Conservation (phyloP, 192 early-diverging fungal species). For the Gaertneriomyces sp. region DNA sequence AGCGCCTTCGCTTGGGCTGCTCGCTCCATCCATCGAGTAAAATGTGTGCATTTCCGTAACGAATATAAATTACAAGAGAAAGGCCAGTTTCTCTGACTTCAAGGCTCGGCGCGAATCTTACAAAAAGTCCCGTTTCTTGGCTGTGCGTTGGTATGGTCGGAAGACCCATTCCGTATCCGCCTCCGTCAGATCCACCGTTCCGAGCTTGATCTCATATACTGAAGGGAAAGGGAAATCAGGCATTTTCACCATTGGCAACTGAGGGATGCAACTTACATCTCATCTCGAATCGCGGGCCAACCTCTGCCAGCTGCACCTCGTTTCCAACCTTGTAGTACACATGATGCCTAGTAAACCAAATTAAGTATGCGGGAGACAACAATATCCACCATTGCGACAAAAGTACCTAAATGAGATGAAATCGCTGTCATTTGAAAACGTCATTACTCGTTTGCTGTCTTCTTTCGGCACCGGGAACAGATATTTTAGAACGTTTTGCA, state of each 20-base stretch:
- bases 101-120: neutral
- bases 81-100: no score
- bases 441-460: conserved; percentile 94
- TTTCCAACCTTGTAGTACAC: conserved; percentile 90
- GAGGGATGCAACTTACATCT: conserved; percentile 51
- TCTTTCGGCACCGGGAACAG: conserved; percentile 97
- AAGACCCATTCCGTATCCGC: conserved; percentile 98
- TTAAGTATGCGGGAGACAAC: conserved; percentile 3
- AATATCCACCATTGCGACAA: neutral
- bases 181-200: conserved; percentile 88
- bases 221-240: conserved; percentile 3
- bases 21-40: no score
- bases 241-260: neutral
- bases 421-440: conserved; percentile 94
- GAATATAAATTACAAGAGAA: no score
- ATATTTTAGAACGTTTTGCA: conserved; percentile 86
- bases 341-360: conserved; percentile 71
- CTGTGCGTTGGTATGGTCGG: conserved; percentile 69
- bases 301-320: conserved; percentile 91
- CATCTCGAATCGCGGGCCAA: conserved; percentile 98
- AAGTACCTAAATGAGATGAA: conserved; percentile 85
- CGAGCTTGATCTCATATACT: conserved; percentile 94
- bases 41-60: no score
- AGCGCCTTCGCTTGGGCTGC: no score
- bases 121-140: conserved; percentile 39